Evolutionary conservation across 345 rosid species (phyloP), one percentile per base, ranked within the genome.

Genomic region (Conringia planisiliqua): DNA sequence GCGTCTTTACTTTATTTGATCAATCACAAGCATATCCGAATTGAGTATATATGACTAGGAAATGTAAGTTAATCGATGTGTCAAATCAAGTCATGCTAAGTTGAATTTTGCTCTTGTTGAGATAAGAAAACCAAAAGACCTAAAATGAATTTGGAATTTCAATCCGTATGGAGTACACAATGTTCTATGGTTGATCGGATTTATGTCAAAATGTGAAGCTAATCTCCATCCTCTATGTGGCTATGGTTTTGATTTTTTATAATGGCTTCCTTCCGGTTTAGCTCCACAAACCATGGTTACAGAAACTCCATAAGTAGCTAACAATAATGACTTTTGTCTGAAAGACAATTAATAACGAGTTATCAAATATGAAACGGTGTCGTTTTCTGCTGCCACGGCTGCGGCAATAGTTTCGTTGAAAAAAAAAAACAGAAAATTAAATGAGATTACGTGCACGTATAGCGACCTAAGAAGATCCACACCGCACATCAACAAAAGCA

Each of bases 371-470:
- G 2, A 5, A 64, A 66, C 66, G 66, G 59, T 56, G 66, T 65
- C 72, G 71, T 65, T 74, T 73, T 42, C 58, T 65, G 58, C 50
- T 56, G 72, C 66, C 66, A 65, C 48, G 33, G 71, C 58, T 66
- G 50, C 66, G 30, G 32, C 72, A 56, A 66, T 18, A 35, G 29
- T 26, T 74, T 66, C 59, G 59, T 46, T 46, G 78, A 73, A 65
- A 56, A n/a, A 26, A n/a, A 35, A 36, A 9, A 73, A 63, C 46
- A 36, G 48, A 73, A 73, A 42, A 65, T 18, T 36, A 11, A 44
- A 65, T 11, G 43, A 46, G 33, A 10, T 57, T 52, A 66, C 78
- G 62, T 74, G 78, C 73, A 74, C 67, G 67, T 66, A 74, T 66
- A 47, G 60, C 66, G 51, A 74, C 71, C 60, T 26, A 46, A 33